These are phyloP conservation scores for Calocera viscosa DNA, from an alignment of 768 basidiomycete genomes.

Conservation along the genomic window DNA sequence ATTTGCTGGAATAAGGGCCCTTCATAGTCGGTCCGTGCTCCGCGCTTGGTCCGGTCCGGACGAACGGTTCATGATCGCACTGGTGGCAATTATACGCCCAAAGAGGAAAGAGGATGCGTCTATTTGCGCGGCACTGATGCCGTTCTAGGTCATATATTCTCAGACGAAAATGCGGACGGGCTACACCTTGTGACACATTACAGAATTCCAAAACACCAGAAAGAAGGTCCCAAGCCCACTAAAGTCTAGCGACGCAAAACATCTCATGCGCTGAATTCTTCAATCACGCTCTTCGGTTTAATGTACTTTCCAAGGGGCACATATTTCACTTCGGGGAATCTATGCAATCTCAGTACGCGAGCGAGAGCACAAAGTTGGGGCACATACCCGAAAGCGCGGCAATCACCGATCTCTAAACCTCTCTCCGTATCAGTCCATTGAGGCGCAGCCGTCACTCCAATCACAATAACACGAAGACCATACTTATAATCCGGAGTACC, in stretches of 20 bases:
- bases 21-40: too few species aligned
- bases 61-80: too few species aligned
- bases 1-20: not conserved
- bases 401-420: conserved; percentile 19
- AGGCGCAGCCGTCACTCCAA: conserved; percentile 19
- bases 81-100: too few species aligned
- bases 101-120: too few species aligned
- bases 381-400: conserved; percentile 17
- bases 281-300: not conserved
- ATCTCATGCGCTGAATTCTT: not conserved
- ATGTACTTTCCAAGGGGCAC: not conserved
- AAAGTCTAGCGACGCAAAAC: too few species aligned
- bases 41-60: too few species aligned
- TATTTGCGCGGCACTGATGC: too few species aligned
- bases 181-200: too few species aligned
- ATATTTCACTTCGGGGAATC: not conserved
- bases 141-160: too few species aligned
- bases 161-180: too few species aligned
- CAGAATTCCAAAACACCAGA: too few species aligned
- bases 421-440: conserved; percentile 19
- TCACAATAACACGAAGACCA: conserved; percentile 19
- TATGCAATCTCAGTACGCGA: not conserved
- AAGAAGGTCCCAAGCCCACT: too few species aligned
- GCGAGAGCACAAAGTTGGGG: not conserved
- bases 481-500: conserved; percentile 24